Percentiles rank a stretch among this genome's conserved stretches.
Conservation (phyloP, 805 yeast species). For the Cyberlindnera euphorbiiphila region DNA sequence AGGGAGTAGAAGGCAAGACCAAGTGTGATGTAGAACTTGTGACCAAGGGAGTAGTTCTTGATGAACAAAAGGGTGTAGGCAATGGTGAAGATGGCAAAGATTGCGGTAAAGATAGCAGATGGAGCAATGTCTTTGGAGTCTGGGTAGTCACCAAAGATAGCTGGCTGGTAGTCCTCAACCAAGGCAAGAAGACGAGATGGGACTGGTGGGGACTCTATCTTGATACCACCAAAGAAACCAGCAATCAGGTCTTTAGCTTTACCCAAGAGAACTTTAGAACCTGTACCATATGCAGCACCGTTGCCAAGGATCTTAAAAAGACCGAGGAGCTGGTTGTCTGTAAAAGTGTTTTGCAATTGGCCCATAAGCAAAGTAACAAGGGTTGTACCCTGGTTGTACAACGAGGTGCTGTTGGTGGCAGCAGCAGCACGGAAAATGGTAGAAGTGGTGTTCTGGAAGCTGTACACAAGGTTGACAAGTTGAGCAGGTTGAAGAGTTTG, state of each 20-base stretch:
- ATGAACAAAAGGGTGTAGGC: conserved; percentile 44
- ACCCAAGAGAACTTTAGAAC: conserved; percentile 21
- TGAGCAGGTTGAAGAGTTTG: conserved; percentile 21
- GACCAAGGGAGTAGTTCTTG: conserved; percentile 50
- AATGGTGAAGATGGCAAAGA: conserved; percentile 45
- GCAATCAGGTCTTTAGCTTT: conserved; percentile 17
- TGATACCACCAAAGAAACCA: conserved; percentile 22
- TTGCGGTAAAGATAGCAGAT: conserved; percentile 50
- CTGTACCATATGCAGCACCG: conserved; percentile 29
- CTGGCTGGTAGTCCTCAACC: conserved; percentile 36
- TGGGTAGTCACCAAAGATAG: conserved; percentile 66
- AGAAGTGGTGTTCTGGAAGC: conserved; percentile 24
- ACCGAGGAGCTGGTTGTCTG: conserved; percentile 24
- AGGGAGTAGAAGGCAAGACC: conserved; percentile 53
- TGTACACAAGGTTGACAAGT: conserved; percentile 15
- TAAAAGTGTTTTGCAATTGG: conserved; percentile 20
- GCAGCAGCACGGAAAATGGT: conserved; percentile 20
- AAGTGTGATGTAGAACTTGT: conserved; percentile 51
- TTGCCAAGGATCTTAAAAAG: conserved; percentile 21
- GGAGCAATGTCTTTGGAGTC: conserved; percentile 51
- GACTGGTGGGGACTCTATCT: conserved; percentile 3
- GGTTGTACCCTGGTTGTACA: conserved; percentile 13
- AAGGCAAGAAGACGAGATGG: conserved; percentile 19
- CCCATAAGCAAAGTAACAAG: conserved; percentile 17
- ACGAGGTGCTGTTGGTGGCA: conserved; percentile 11